A percentile compares a stretch with the other conserved stretches of the same genome.
Conservation (phyloP, 2,329 filamentous ascomycete species). For the Nemania bipapillata region DNA sequence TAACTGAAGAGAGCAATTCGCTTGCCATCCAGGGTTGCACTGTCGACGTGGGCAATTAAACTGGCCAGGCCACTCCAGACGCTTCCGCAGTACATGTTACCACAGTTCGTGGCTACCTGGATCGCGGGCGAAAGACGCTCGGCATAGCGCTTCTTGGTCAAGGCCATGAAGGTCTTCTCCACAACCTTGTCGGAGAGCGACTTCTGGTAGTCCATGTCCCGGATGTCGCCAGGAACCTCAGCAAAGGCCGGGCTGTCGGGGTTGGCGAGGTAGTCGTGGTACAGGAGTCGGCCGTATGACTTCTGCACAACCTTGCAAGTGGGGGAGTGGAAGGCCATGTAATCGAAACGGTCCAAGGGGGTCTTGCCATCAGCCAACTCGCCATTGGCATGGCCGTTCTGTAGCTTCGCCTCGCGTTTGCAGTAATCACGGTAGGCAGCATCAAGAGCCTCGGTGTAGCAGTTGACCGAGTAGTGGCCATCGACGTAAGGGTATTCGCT, state of each 20-base stretch:
- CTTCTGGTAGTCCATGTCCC: slow-evolving; percentile 80
- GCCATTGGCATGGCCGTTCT: slow-evolving; percentile 65
- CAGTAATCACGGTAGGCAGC: slow-evolving; percentile 83
- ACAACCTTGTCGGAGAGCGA: slow-evolving; percentile 83
- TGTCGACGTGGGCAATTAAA: slow-evolving; percentile 72
- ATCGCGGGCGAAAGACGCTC: slow-evolving; percentile 79
- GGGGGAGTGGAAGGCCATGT: slow-evolving; percentile 83
- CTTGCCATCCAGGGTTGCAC: slow-evolving; percentile 74
- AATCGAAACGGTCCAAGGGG: slow-evolving; percentile 82
- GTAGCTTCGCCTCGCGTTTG: slow-evolving; percentile 73
- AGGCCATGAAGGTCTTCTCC: slow-evolving; percentile 86
- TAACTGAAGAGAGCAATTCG: slow-evolving; percentile 81
- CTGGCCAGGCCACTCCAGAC: slow-evolving; percentile 81
- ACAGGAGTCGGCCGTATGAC: slow-evolving; percentile 83
- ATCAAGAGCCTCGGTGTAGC: slow-evolving; percentile 84
- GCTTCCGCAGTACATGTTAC: slow-evolving; percentile 75
- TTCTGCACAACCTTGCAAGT: slow-evolving; percentile 90
- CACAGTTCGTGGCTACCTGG: slow-evolving; percentile 80
- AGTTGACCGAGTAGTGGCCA: slow-evolving; percentile 82
- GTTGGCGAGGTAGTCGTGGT: slow-evolving; percentile 84
- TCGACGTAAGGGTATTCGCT: slow-evolving; percentile 89
- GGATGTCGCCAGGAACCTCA: slow-evolving; percentile 79
- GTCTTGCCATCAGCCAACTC: slow-evolving; percentile 63
- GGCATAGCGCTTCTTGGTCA: slow-evolving; percentile 85
- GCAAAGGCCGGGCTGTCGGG: slow-evolving; percentile 74